Percentiles rank a stretch among this genome's conserved stretches.
phyloP scores from a whole-genome alignment of 164 flowering plant species.

The Dillenia suffruticosa region DNA sequence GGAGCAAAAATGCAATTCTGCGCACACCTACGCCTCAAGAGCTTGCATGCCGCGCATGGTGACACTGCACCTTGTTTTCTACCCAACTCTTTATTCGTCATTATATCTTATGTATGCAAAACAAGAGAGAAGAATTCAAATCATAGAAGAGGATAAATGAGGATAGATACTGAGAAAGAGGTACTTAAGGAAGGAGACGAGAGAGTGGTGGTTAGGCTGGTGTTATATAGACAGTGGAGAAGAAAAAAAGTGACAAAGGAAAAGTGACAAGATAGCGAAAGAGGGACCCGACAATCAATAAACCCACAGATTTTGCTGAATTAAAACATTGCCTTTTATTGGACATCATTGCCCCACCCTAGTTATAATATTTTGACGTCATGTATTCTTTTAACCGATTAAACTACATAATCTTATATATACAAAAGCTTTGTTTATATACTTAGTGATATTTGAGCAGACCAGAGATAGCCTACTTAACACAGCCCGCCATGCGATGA shows the following conservation, averaged over 20 bases:
- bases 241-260: background rate
- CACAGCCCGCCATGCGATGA: no score
- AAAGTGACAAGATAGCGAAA: conserved; percentile 7
- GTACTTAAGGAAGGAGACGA: background rate
- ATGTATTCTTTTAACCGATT: no score
- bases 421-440: no score
- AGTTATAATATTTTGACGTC: no score
- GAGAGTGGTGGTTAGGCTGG: background rate
- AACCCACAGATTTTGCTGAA: conserved; percentile 8
- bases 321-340: no score
- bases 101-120: no score
- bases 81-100: conserved; percentile 33
- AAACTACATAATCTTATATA: no score
- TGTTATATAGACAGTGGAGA: conserved; percentile 4
- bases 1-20: conserved; percentile 82
- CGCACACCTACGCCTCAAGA: conserved; percentile 70
- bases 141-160: no score
- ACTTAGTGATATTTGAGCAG: no score
- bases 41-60: conserved; percentile 92
- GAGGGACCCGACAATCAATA: conserved; percentile 8
- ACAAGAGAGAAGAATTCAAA: conserved; percentile 4
- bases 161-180: background rate
- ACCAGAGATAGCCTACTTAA: no score
- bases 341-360: no score
- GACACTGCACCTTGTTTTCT: conserved; percentile 54